A percentile compares a stretch with the other conserved stretches of the same genome.
These are phyloP conservation scores for Acanthamoeba polyphaga DNA, from an alignment of 208 protist species.

Conservation along the genomic window DNA sequence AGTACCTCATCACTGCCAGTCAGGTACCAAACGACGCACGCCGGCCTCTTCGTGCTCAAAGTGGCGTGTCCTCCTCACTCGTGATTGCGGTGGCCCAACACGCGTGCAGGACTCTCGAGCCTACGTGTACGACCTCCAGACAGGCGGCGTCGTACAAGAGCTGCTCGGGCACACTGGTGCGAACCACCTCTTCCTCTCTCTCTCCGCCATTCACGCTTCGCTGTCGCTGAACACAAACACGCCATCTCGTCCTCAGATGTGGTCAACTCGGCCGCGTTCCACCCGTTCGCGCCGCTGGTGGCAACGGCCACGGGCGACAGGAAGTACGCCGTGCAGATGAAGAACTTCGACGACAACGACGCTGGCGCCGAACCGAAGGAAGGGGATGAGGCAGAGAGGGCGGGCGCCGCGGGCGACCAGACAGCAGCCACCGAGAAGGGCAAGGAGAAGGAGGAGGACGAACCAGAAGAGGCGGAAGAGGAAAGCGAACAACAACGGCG, in stretches of 20 bases:
- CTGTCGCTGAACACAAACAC: neutral
- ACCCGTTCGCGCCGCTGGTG: slow-evolving; percentile 35
- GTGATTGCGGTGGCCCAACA: no score
- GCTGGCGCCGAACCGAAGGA: neutral
- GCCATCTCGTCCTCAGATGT: neutral
- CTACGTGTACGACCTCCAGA: slow-evolving; percentile 59
- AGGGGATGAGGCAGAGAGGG: neutral
- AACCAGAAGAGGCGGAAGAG: neutral
- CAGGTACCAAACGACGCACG: neutral
- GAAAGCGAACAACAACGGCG: neutral
- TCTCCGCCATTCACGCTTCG: neutral
- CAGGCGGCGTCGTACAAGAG: neutral
- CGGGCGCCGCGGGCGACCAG: neutral
- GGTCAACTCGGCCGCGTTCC: slow-evolving; percentile 12
- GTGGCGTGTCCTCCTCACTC: neutral
- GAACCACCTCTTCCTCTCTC: neutral
- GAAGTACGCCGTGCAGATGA: slow-evolving; percentile 17
- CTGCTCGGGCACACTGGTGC: slow-evolving; percentile 31
- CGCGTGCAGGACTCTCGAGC: neutral
- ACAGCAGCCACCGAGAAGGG: neutral
- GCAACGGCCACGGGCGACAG: slow-evolving; percentile 45
- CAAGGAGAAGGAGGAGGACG: slow-evolving; percentile 8
- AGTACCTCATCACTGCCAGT: slow-evolving; percentile 61
- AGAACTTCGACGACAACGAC: slow-evolving; percentile 4
- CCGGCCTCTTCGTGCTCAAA: neutral